Evolutionary conservation across 2,329 filamentous ascomycete genomes (phyloP), one percentile per base, ranked within the genome.

Genomic region (Fusarium sp.): DNA sequence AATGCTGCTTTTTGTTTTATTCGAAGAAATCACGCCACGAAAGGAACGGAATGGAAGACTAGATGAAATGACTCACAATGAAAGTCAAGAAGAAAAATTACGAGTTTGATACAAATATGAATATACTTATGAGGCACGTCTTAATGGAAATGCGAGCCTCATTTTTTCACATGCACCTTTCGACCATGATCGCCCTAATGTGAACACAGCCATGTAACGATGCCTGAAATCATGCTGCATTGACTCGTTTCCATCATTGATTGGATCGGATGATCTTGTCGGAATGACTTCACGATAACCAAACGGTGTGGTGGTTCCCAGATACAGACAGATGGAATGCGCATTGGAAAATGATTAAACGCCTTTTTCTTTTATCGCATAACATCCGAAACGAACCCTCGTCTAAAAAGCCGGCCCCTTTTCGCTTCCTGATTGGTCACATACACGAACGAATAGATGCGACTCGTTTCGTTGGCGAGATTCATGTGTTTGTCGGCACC

Each of bases 41-140:
- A 57, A 61, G 69, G 63, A 67, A 69, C 45, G 35, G 53, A 66
- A 69, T 18, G 35, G 60, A 64, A 63, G 45, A 33, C 9, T 56
- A 56, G 53, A 56, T 56, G 68, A 74, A 63, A 73, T 67, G 72
- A 74, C 58, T 63, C 46, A 20, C 35, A 49, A 76, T 38, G 72
- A 76, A 65, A 33, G 64, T 56, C 56, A 64, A 56, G 57, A 69
- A 61, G 41, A 54, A 65, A 65, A 72, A 67, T 65, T 42, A 74
- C 61, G 73, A 75, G 60, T 73, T 74, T 70, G 69, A 58, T 52
- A 73, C 50, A 60, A 66, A 67, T 46, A 73, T 62, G 66, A 76
- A 72, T 60, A 74, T 57, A 73, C 64, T 55, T 46, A 60, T 44
- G 62, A 69, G 66, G 70, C 62, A 67, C 42, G 56, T 59, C 48